phyloP scores from a whole-genome alignment of 148 eudicot genomes.

The Hydrangea macrophylla region DNA sequence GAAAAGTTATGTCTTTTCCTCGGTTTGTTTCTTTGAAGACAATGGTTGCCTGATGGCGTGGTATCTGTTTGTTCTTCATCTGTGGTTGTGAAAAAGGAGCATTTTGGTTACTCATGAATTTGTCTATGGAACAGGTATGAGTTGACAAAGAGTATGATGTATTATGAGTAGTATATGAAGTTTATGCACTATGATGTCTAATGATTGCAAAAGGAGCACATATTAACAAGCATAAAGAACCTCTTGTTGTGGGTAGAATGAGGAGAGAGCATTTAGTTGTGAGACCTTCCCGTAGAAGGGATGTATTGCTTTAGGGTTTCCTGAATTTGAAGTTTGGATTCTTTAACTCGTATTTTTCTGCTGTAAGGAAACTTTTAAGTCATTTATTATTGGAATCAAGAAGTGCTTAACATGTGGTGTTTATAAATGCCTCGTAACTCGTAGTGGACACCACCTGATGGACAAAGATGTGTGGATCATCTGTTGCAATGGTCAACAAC shows the following conservation, averaged over 20 bases:
- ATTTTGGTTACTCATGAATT: conserved; percentile 20
- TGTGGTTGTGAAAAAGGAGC: conserved; percentile 9
- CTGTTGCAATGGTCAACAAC: conserved; percentile 9
- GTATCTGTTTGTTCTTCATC: neutral
- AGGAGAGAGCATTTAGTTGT: conserved; percentile 14
- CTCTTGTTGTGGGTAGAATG: neutral
- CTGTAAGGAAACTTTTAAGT: conserved; percentile 21
- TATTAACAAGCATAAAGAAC: conserved; percentile 4
- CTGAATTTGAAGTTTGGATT: conserved; percentile 19
- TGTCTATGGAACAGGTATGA: conserved; percentile 27
- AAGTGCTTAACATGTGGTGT: conserved; percentile 10
- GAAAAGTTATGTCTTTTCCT: neutral
- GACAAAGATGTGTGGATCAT: conserved; percentile 14
- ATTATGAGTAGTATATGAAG: conserved; percentile 21
- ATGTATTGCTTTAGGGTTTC: conserved; percentile 2
- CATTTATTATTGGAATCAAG: conserved; percentile 10
- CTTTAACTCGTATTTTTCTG: conserved; percentile 17
- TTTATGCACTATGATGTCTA: too few relatives aligned
- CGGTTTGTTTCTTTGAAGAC: neutral
- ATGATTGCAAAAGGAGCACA: conserved; percentile 5
- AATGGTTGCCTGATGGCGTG: conserved; percentile 6
- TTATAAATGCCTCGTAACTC: conserved; percentile 12
- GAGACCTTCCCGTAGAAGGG: conserved; percentile 5
- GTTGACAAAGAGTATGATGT: conserved; percentile 29
- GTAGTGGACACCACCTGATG: conserved; percentile 7